Base-by-base conservation (phyloP, 805 yeast species). In the Teunomyces kruisii region DNA sequence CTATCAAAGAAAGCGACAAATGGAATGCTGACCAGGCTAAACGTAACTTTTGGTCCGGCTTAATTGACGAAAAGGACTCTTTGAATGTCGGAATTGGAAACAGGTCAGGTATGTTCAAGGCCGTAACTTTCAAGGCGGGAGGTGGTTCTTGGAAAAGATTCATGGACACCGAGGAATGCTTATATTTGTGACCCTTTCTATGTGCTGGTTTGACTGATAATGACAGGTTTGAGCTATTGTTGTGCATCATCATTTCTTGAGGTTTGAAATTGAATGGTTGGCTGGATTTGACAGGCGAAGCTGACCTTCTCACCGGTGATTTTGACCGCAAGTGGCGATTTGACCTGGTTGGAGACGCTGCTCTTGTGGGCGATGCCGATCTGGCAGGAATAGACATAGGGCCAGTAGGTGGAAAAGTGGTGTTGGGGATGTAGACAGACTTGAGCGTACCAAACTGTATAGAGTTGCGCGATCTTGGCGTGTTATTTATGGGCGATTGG, bases 151-250 rank as follows among this genome's bases (percentile, higher is more conserved):
- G 96, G 62, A 94, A 92, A 61, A 92, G 78, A 63, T 92, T 91
- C 94, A 92, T 86, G 4, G 96, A 89, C 5, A 92, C 96, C 7
- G 97, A 90, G 2, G 97, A 90, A 64, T 92, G 98, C 62, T 92
- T 92, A 62, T 92, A 92, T 54, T 92, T 79, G 65, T 92, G 99
- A 6, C 99, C 99, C 54, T 91, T 82, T 72, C 99, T 83, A 56
- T 83, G 88, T 0, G 86, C 82, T 1, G 89, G 80, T 56, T 70
- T 76, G 26, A 65, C 61, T 43, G 54, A 59, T 9, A 69, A 64
- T 26, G 61, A 53, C 16, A 42, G 52, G 30, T 39, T 47, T 7
- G 65, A 55, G 12, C 54, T 52, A 43, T 64, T 61, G 29, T 50
- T 52, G 36, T 59, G 55, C 59, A 68, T 56, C 55, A 67, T 62